Conservation (phyloP, 495 filamentous ascomycete species). For the Penicillium bialowiezense region DNA sequence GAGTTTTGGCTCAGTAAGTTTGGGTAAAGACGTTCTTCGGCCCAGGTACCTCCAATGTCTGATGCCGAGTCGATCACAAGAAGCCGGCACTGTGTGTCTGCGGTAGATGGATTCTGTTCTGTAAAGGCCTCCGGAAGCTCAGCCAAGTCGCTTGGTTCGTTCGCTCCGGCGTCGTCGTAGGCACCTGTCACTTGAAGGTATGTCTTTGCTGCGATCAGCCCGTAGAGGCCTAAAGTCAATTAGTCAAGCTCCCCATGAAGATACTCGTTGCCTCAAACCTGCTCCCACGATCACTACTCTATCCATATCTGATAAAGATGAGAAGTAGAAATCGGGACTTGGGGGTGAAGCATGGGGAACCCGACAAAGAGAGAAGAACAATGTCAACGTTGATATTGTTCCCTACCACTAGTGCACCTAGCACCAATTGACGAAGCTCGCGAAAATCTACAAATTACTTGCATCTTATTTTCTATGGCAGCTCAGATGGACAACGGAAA, state of each 20-base stretch:
- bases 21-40: conserved; percentile 56
- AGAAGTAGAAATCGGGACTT: too few relatives aligned
- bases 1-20: conserved; percentile 34
- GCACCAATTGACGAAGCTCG: too few relatives aligned
- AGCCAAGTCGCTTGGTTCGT: not conserved
- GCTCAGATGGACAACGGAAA: too few relatives aligned
- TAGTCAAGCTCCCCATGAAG: not conserved
- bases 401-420: not conserved
- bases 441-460: too few relatives aligned
- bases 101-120: not conserved
- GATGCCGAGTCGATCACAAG: conserved; percentile 48
- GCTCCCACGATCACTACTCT: conserved; percentile 25
- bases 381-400: not conserved
- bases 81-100: conserved; percentile 24
- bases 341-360: not conserved
- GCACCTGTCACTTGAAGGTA: conserved; percentile 46
- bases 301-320: conserved; percentile 12
- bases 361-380: not conserved
- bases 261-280: conserved; percentile 7
- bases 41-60: conserved; percentile 66
- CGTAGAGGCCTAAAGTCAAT: conserved; percentile 37
- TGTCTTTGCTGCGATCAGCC: conserved; percentile 56
- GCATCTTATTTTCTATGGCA: too few relatives aligned
- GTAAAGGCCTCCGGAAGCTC: conserved; percentile 13
- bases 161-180: conserved; percentile 2